Base-by-base conservation (phyloP, 2,329 filamentous ascomycete species). In the Trichothecium roseum region DNA sequence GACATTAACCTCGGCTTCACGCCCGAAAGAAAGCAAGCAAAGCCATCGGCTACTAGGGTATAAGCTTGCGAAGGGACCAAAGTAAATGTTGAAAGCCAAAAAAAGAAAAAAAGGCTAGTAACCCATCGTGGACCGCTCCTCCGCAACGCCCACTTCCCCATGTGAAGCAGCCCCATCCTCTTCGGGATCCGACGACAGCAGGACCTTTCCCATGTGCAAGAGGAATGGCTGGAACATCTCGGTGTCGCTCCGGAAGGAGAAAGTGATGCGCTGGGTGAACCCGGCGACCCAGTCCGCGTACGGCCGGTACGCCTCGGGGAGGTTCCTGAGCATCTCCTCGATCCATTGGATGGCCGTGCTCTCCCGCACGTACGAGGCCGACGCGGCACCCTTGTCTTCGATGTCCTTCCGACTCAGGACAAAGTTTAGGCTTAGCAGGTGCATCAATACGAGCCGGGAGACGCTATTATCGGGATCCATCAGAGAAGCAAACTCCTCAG, bases 331-430 rank as follows among this genome's bases (percentile, higher is more conserved):
- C 9, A 65, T 56, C 18, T 46, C 41, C 28, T 58, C 50, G 0
- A 53, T 49, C 63, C 65, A 68, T 10, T 58, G 46, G 28, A 59
- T 47, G 4, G 53, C 55, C 40, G 54, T 51, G 16, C 40, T 42
- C 17, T 49, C 50, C 28, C 48, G 41, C 14, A 40, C 43, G 14
- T 47, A 24, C 20, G 20, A 6, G 20, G 20, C 20, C 10, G 20
- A 6, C 20, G 6, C 20, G 6, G 6, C 20, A 6, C 6, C 20
- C 20, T 6, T 39, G 13, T 29, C 35, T 5, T 42, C 40, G 8
- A 43, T 34, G 2, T 37, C 39, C 18, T 46, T 50, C 4, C 45
- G 42, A 12, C 45, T 45, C 46, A 55, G 48, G 29, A 55, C 45
- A 31, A 49, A 52, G 8, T 54, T 53, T 0, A 56, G 28, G 4